Percentiles rank a stretch among this genome's conserved stretches.
These are phyloP conservation scores for Dendrobium chrysotoxum DNA, from an alignment of 106 monocot species.

Conservation along the genomic window DNA sequence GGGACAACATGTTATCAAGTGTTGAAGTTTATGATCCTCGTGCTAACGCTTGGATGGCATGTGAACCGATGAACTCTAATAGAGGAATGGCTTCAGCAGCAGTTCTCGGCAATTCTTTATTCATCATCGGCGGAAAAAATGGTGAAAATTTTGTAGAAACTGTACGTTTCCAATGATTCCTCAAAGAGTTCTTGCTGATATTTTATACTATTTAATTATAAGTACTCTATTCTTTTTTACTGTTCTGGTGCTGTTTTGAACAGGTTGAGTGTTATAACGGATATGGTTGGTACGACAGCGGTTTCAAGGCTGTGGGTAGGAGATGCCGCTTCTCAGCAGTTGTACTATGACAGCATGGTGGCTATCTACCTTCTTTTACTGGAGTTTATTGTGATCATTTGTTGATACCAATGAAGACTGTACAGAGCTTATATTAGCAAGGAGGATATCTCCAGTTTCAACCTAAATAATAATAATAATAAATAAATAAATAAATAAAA, in stretches of 20 bases:
- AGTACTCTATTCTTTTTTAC: too few relatives aligned
- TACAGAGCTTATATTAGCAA: too few relatives aligned
- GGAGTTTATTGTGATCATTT: slow-evolving; percentile 6
- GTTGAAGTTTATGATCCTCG: slow-evolving; percentile 71
- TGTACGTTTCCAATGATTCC: slow-evolving; percentile 21
- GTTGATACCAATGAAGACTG: too few relatives aligned
- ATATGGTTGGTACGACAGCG: slow-evolving; percentile 28
- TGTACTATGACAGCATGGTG: slow-evolving; percentile 16
- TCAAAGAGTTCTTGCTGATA: neutral
- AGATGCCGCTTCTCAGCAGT: slow-evolving; percentile 54
- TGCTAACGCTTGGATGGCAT: slow-evolving; percentile 34
- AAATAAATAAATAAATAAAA: too few relatives aligned
- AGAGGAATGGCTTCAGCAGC: slow-evolving; percentile 52
- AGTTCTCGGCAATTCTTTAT: slow-evolving; percentile 32
- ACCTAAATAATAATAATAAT: too few relatives aligned
- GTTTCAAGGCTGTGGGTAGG: slow-evolving; percentile 31
- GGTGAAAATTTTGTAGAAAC: slow-evolving; percentile 17
- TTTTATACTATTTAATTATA: neutral
- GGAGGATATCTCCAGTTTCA: too few relatives aligned
- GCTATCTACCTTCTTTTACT: too few relatives aligned
- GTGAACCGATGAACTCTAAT: slow-evolving; percentile 32
- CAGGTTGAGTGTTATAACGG: slow-evolving; percentile 76
- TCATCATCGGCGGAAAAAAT: slow-evolving; percentile 48
- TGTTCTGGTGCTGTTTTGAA: neutral
- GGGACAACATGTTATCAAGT: slow-evolving; percentile 38